Base-by-base conservation (phyloP, 2,329 filamentous ascomycete genomes). In the Calycina herbarum region DNA sequence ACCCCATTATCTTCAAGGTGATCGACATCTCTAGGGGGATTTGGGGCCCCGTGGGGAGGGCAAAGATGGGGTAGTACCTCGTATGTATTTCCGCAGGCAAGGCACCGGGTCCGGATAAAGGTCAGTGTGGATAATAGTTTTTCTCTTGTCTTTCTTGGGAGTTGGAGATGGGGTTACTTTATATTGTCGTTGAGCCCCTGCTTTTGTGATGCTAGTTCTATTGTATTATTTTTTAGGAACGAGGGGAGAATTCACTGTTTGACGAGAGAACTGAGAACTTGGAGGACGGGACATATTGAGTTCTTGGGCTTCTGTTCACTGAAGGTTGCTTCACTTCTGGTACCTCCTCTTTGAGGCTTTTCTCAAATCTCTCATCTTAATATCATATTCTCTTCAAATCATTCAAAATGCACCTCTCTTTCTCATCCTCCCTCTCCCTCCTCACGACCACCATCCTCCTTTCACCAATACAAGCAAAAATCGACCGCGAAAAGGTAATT, bases 401-500 rank as follows among this genome's bases (percentile, higher is more conserved):
- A 33, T 45, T 20, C 42, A 45, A 45, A 20, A 45, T 45, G 42
- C 42, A 45, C 17, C 6, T 45, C 42, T 20, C n/a, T 8, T 33
- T 20, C 29, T 59, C 11, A n/a, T 24, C 48, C 31, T 56, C 51
- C 24, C 57, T 35, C 27, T n/a, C 29, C 35, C 33, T 42, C 20
- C 15, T 59, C 57, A 17, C 33, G 20, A 20, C 5, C 29, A 35
- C 7, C 13, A 33, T n/a, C 3, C 24, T 31, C 42, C 24, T 56
- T 8, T 29, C 45, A 10, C 29, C 51, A 7, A 29, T 31, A 5
- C 60, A 62, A 17, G 38, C 40, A 27, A 59, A 61, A 13, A 71
- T 71, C 29, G 54, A 72, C 48, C 71, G 71, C 17, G 29, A 67
- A 31, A 31, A 59, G 60, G 64, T 73, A 4, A 59, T 73, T n/a